Evolutionary conservation across 2,329 filamentous ascomycete species (phyloP).

Genomic region (Cadophora luteo-olivacea): DNA sequence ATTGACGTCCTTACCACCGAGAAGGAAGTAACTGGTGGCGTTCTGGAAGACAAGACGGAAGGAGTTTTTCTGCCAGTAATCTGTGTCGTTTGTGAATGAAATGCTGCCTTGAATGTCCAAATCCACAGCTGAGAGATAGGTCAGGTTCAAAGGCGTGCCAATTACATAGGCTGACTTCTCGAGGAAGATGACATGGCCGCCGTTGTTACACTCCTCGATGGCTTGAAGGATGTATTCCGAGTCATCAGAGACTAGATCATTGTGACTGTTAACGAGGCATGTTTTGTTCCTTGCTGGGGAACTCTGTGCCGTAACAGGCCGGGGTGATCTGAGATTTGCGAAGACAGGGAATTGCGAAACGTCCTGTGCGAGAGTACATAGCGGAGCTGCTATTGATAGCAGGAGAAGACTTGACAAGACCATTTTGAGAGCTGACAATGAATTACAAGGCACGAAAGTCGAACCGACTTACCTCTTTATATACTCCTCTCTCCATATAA

Average conservation of each 20-base stretch:
- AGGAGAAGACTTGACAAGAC: conserved; percentile 18
- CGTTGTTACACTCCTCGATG: conserved; percentile 53
- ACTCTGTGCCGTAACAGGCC: conserved; percentile 24
- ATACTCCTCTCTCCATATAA: not conserved
- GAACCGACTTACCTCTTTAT: not conserved
- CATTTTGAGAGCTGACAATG: not conserved
- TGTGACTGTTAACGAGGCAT: conserved; percentile 25
- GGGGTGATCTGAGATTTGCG: conserved; percentile 21
- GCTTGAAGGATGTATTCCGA: conserved; percentile 55
- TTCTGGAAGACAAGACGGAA: conserved; percentile 16
- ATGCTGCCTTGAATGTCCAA: conserved; percentile 63
- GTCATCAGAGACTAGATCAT: conserved; percentile 47
- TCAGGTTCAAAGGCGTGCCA: conserved; percentile 64
- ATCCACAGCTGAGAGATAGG: conserved; percentile 65
- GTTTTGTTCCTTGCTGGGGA: conserved; percentile 25
- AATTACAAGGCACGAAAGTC: not conserved
- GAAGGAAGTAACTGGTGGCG: conserved; percentile 10
- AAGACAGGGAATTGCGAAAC: conserved; percentile 23
- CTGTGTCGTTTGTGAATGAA: conserved; percentile 67
- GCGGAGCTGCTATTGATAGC: not conserved
- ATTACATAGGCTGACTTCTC: conserved; percentile 48
- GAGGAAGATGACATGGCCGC: conserved; percentile 54
- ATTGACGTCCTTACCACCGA: conserved; percentile 19
- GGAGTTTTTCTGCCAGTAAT: conserved; percentile 59
- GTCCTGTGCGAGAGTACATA: conserved; percentile 9